A percentile compares a stretch with the other conserved stretches of the same genome.
These are phyloP conservation scores for Rhizomucor miehei DNA, from an alignment of 371 early-diverging fungal species.

Conservation along the genomic window DNA sequence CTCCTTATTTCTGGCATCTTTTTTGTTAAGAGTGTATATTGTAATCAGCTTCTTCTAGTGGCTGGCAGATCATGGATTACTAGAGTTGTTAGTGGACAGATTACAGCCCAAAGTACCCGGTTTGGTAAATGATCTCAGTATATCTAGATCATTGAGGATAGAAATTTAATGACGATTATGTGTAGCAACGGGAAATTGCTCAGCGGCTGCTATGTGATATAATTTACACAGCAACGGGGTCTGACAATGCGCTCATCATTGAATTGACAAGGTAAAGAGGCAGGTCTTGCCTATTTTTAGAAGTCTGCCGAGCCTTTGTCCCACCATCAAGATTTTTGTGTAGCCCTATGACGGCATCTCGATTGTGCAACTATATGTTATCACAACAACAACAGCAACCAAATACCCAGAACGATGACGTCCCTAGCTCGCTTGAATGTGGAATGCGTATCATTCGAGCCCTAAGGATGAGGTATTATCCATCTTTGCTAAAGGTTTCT, in stretches of 20 bases:
- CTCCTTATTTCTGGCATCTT: neutral
- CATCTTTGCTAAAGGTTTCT: too few relatives aligned
- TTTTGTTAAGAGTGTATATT: neutral
- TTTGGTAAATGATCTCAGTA: slow-evolving; percentile 2
- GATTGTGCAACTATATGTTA: neutral
- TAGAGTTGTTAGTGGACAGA: slow-evolving; percentile 15
- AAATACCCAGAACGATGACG: neutral
- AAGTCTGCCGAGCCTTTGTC: too few relatives aligned
- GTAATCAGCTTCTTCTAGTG: slow-evolving; percentile 9
- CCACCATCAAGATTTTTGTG: too few relatives aligned
- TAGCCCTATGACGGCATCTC: too few relatives aligned
- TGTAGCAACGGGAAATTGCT: slow-evolving; percentile 15
- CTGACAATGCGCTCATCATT: slow-evolving; percentile 4
- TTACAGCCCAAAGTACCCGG: slow-evolving; percentile 11
- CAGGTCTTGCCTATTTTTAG: neutral
- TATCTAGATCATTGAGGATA: too few relatives aligned
- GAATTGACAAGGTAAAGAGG: slow-evolving; percentile 10
- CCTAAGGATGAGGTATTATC: too few relatives aligned
- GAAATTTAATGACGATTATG: too few relatives aligned
- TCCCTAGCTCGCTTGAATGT: neutral
- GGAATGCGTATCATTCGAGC: neutral
- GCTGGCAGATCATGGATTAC: slow-evolving; percentile 17
- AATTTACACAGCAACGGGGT: slow-evolving; percentile 1
- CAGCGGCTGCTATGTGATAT: slow-evolving; percentile 20
- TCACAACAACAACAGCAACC: neutral